These are phyloP conservation scores for Funneliformis caledonium DNA, from an alignment of 371 early-diverging fungal species.

Conservation along the genomic window DNA sequence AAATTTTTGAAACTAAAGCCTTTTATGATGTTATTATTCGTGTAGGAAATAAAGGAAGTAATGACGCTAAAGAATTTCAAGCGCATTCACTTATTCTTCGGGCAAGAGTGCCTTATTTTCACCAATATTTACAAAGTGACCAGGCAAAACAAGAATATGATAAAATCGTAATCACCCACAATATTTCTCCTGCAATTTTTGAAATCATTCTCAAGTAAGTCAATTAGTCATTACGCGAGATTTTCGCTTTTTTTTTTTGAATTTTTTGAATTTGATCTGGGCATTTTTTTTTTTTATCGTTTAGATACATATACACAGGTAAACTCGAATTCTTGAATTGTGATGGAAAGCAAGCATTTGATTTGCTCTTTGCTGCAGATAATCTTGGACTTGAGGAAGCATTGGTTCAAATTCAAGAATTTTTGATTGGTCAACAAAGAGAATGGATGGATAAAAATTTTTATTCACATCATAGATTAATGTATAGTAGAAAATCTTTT, in stretches of 20 bases:
- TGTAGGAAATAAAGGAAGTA: neutral
- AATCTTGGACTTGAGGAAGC: slow-evolving; percentile 24
- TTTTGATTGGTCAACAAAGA: slow-evolving; percentile 10
- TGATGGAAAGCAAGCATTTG: slow-evolving; percentile 5
- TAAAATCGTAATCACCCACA: neutral
- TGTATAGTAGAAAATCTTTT: neutral
- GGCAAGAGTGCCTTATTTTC: slow-evolving; percentile 21
- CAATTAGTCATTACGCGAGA: neutral
- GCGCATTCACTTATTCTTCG: slow-evolving; percentile 28
- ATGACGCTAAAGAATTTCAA: neutral
- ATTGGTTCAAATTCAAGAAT: slow-evolving; percentile 23
- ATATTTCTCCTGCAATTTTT: slow-evolving; percentile 13
- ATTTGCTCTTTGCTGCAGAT: slow-evolving; percentile 29
- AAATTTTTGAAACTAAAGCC: neutral
- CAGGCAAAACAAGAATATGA: slow-evolving; percentile 2
- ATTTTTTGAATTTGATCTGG: neutral
- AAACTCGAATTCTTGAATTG: slow-evolving; percentile 26
- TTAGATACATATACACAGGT: slow-evolving; percentile 32
- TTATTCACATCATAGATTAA: neutral
- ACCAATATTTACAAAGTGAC: neutral
- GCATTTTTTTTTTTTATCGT: neutral
- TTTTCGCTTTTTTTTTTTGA: neutral
- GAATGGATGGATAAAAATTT: slow-evolving; percentile 32
- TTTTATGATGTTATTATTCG: slow-evolving; percentile 25
- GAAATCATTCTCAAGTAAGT: slow-evolving; percentile 24